A percentile compares a stretch with the other conserved stretches of the same genome.
phyloP scores from a whole-genome alignment of 495 filamentous ascomycete species.

The Beverwykella pulmonaria region DNA sequence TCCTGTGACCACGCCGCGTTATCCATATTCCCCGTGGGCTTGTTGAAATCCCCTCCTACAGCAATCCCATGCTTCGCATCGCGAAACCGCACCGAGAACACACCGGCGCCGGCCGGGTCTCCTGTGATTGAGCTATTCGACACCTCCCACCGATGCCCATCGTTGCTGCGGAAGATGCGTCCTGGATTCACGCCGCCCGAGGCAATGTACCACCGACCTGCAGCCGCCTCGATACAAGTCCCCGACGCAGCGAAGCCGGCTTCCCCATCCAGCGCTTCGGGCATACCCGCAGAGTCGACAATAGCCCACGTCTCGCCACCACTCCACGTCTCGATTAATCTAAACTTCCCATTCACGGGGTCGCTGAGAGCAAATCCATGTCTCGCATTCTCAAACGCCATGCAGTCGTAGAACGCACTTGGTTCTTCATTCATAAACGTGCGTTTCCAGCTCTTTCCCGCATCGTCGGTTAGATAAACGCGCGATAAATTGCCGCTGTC shows the following conservation, averaged over 20 bases:
- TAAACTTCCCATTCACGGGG: conserved; percentile 24
- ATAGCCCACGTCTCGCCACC: conserved; percentile 14
- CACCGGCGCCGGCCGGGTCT: conserved; percentile 14
- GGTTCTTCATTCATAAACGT: conserved; percentile 17
- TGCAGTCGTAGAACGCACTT: conserved; percentile 21
- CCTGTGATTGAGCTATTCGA: conserved; percentile 15
- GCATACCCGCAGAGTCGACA: conserved; percentile 8
- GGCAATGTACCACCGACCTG: conserved; percentile 26
- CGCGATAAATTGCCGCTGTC: conserved; percentile 18
- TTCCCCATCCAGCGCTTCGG: conserved; percentile 16
- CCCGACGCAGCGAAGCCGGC: conserved; percentile 22
- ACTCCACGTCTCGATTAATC: conserved; percentile 24
- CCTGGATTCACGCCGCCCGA: conserved; percentile 24
- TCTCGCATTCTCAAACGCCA: conserved; percentile 21
- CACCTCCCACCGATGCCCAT: conserved; percentile 16
- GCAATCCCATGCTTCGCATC: conserved; percentile 21
- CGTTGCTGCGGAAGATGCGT: conserved; percentile 10
- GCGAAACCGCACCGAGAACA: conserved; percentile 24
- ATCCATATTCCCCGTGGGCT: conserved; percentile 7
- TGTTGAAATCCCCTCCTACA: conserved; percentile 19
- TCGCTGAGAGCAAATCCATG: conserved; percentile 26
- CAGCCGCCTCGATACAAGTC: conserved; percentile 24
- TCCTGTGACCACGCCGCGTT: conserved; percentile 16
- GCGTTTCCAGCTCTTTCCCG: conserved; percentile 14
- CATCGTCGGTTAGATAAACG: conserved; percentile 15